Evolutionary conservation across 2,329 filamentous ascomycete species (phyloP).

Genomic region (Ophiostoma quercus): DNA sequence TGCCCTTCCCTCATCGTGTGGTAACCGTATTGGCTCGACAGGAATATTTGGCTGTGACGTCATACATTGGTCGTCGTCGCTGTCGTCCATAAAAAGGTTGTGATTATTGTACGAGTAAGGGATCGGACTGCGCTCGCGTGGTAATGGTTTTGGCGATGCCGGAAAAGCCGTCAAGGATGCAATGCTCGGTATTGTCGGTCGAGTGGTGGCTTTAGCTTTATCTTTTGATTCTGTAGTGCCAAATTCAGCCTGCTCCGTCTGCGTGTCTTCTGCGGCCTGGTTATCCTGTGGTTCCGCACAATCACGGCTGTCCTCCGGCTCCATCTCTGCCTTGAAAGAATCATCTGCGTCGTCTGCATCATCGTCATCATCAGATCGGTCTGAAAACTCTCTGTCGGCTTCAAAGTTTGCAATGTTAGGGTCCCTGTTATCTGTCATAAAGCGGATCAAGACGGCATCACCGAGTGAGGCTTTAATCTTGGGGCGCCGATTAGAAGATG

Average conservation of each 20-base stretch:
- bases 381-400: constrained; percentile 13
- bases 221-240: not conserved
- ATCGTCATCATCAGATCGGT: not conserved
- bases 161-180: not conserved
- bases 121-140: not conserved
- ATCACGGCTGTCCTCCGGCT: not conserved
- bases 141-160: not conserved
- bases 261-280: not conserved
- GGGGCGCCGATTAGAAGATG: constrained; percentile 49
- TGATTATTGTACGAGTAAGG: not conserved
- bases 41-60: not conserved
- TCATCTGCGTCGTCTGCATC: not conserved
- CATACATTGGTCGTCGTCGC: constrained; percentile 3
- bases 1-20: not conserved
- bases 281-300: not conserved
- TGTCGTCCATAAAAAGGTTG: not conserved
- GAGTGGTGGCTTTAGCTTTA: no score
- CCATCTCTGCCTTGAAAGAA: not conserved
- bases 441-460: constrained; percentile 62
- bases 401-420: constrained; percentile 60
- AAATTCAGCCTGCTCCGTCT: not conserved
- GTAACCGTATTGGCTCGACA: not conserved
- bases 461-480: constrained; percentile 54
- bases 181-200: not conserved
- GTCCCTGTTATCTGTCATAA: constrained; percentile 58